phyloP scores from a whole-genome alignment of 495 filamentous ascomycete genomes.

The Astrocystis sublimbata region DNA sequence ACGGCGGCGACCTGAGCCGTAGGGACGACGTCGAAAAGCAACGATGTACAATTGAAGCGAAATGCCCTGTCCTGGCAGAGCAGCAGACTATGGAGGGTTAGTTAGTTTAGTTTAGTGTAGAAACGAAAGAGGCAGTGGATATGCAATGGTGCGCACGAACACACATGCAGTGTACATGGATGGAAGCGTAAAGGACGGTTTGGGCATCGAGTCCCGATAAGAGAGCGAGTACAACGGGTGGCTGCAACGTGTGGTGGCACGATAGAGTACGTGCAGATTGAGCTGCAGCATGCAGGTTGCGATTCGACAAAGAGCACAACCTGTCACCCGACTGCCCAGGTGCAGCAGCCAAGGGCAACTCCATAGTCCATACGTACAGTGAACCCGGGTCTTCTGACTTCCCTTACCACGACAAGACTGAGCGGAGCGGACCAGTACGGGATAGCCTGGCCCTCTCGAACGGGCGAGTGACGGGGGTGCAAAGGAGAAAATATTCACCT shows the following conservation, averaged over 20 bases:
- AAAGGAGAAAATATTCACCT: conserved; percentile 12
- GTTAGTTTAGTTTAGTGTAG: conserved; percentile 1
- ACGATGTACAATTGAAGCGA: neutral
- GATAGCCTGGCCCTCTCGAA: neutral
- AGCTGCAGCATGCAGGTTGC: conserved; percentile 2
- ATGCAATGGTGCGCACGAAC: conserved; percentile 6
- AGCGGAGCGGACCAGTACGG: conserved; percentile 3
- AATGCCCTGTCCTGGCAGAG: conserved; percentile 5
- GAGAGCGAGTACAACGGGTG: neutral
- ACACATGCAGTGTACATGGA: neutral
- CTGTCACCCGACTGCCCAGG: neutral
- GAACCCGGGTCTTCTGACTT: conserved; percentile 8
- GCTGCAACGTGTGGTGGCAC: neutral
- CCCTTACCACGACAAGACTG: neutral
- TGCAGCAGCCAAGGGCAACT: neutral
- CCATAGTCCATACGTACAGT: too few species aligned
- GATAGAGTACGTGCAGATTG: conserved; percentile 3
- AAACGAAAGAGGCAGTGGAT: neutral
- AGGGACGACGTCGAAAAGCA: neutral
- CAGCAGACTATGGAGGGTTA: conserved; percentile 17
- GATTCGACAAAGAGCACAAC: conserved; percentile 14
- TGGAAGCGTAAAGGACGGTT: too few species aligned
- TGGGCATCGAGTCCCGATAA: neutral
- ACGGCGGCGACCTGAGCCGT: neutral
- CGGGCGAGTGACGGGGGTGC: conserved; percentile 2